Evolutionary conservation across 2,329 filamentous ascomycete genomes (phyloP).

Genomic region (Apiospora rasikravindrae): DNA sequence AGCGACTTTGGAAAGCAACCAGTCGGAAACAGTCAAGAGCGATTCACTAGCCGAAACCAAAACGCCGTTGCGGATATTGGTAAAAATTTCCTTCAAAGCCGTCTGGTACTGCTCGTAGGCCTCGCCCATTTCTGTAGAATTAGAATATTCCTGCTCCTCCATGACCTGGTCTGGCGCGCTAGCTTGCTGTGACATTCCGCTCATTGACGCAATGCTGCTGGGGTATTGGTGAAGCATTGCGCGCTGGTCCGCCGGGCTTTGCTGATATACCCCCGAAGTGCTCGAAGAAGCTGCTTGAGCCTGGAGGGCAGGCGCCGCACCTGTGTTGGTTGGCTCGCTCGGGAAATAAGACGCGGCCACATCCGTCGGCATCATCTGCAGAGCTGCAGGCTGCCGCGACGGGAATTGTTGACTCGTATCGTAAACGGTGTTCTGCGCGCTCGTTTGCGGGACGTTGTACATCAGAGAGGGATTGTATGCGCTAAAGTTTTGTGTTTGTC

Average conservation of each 20-base stretch:
- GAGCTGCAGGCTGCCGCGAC: slow-evolving; percentile 74
- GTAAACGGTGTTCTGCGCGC: slow-evolving; percentile 70
- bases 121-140: slow-evolving; percentile 64
- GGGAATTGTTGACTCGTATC: slow-evolving; percentile 78
- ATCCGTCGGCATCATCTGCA: slow-evolving; percentile 73
- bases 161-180: slow-evolving; percentile 53
- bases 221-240: slow-evolving; percentile 62
- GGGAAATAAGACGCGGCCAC: slow-evolving; percentile 79
- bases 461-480: slow-evolving; percentile 73
- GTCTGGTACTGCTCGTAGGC: slow-evolving; percentile 71
- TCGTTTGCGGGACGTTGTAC: slow-evolving; percentile 76
- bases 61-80: slow-evolving; percentile 64
- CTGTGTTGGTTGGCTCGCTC: slow-evolving; percentile 66
- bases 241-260: slow-evolving; percentile 58
- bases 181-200: slow-evolving; percentile 49
- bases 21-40: slow-evolving; percentile 58
- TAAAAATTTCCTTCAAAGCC: slow-evolving; percentile 71
- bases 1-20: slow-evolving; percentile 60
- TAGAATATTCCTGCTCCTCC: slow-evolving; percentile 63
- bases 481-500: slow-evolving; percentile 59
- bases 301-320: slow-evolving; percentile 61
- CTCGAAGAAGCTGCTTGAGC: slow-evolving; percentile 52
- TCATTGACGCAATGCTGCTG: slow-evolving; percentile 52
- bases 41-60: slow-evolving; percentile 58
- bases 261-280: slow-evolving; percentile 69